phyloP scores from a whole-genome alignment of 495 filamentous ascomycete genomes.

The Hypomontagnella monticulosa region DNA sequence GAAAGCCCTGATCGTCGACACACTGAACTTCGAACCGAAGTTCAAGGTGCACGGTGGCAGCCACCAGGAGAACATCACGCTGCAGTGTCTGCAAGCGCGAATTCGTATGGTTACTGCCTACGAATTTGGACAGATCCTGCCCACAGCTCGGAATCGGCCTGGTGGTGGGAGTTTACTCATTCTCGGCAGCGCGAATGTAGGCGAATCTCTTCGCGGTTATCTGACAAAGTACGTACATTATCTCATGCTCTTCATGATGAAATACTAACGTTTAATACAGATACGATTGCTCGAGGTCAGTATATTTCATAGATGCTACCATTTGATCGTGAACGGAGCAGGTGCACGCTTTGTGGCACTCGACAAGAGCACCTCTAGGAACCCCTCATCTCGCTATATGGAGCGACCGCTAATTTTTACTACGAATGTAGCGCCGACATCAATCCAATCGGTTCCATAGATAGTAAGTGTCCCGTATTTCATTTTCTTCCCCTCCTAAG shows the following conservation, averaged over 20 bases:
- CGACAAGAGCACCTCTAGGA: too few species aligned
- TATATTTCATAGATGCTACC: neutral
- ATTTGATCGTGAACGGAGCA: too few species aligned
- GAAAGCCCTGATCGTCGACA: constrained; percentile 46
- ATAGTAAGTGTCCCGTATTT: constrained; percentile 55
- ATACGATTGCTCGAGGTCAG: constrained; percentile 35
- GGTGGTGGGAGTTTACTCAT: constrained; percentile 53
- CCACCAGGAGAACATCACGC: constrained; percentile 66
- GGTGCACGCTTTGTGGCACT: neutral
- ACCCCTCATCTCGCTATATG: neutral
- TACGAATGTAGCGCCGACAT: constrained; percentile 57
- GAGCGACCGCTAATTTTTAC: constrained; percentile 1
- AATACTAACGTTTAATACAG: constrained; percentile 14
- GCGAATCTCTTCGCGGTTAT: constrained; percentile 71
- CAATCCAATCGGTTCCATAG: constrained; percentile 78
- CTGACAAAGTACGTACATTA: constrained; percentile 42
- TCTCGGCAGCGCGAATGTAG: constrained; percentile 62
- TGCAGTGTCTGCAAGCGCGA: constrained; percentile 87
- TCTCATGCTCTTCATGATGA: neutral
- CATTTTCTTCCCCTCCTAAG: neutral
- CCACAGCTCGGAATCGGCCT: constrained; percentile 67
- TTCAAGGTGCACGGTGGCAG: constrained; percentile 77
- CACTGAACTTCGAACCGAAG: constrained; percentile 55
- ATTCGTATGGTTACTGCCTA: constrained; percentile 85
- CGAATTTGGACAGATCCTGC: constrained; percentile 73